Conservation (phyloP, 805 yeast genomes). For the Nakazawaea populi region DNA sequence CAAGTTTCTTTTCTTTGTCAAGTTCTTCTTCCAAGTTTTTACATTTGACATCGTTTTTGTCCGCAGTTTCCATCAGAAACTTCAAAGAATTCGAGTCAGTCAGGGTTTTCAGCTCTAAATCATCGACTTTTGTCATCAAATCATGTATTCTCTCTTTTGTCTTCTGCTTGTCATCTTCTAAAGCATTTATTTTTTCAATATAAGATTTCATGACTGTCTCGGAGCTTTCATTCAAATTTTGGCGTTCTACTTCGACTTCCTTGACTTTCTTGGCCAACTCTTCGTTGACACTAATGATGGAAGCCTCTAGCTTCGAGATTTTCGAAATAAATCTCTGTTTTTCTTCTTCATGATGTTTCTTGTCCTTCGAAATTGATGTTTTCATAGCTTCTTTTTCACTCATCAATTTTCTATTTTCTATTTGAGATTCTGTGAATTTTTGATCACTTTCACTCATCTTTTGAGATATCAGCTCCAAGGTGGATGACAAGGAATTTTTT, state of each 20-base stretch:
- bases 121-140: constrained; percentile 10
- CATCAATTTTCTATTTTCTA: not conserved
- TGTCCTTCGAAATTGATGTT: constrained; percentile 6
- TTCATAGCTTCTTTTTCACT: not conserved
- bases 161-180: constrained; percentile 30
- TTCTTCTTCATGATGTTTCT: not conserved
- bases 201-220: constrained; percentile 44
- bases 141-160: constrained; percentile 11
- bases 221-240: constrained; percentile 40
- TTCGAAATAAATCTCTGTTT: constrained; percentile 3
- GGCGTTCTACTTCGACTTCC: constrained; percentile 48
- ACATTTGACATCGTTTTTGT: constrained; percentile 1
- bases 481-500: constrained; percentile 25
- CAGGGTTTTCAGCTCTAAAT: not conserved
- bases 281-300: constrained; percentile 23
- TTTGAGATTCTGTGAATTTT: constrained; percentile 3
- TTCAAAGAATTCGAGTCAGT: not conserved
- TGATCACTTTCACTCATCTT: constrained; percentile 19
- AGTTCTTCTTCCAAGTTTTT: constrained; percentile 6
- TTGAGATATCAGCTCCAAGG: constrained; percentile 26
- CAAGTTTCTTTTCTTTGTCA: constrained; percentile 6
- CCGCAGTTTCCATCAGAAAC: not conserved
- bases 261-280: constrained; percentile 30
- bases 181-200: constrained; percentile 33
- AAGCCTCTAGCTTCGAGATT: constrained; percentile 21